Percentiles rank a stretch among this genome's conserved stretches.
Evolutionary conservation across 441 rosid genomes (phyloP).

Genomic region (Heliophila coronopifolia): DNA sequence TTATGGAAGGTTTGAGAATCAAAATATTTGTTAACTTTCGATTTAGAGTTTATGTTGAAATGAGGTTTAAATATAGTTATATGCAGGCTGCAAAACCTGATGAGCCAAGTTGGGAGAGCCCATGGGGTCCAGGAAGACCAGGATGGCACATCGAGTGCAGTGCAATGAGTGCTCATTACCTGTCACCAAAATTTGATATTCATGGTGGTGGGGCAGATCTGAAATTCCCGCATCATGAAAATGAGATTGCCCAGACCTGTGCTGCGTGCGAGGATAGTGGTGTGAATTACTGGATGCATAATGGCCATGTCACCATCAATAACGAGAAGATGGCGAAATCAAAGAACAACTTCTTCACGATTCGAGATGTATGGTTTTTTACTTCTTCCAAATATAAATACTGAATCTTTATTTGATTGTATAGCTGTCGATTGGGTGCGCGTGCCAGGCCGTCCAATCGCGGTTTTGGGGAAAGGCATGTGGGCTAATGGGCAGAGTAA

Average conservation of each 20-base stretch:
- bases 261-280: constrained; percentile 72
- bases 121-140: constrained; percentile 94
- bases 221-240: constrained; percentile 92
- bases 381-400: no score
- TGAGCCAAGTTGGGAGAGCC: constrained; percentile 89
- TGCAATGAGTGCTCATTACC: constrained; percentile 87
- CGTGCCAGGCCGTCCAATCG: no score
- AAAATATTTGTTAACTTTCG: background rate
- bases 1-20: constrained; percentile 69
- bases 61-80: constrained; percentile 4
- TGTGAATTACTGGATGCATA: constrained; percentile 80
- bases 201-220: constrained; percentile 98
- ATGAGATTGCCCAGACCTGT: constrained; percentile 93
- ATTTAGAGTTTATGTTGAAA: background rate
- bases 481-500: no score
- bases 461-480: no score
- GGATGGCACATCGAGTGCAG: constrained; percentile 98
- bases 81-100: constrained; percentile 74
- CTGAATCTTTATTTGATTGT: no score
- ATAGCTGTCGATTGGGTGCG: no score
- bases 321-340: constrained; percentile 96
- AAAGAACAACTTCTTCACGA: constrained; percentile 90
- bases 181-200: constrained; percentile 73
- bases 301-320: constrained; percentile 84
- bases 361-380: no score